Conservation (phyloP, 768 basidiomycete genomes). For the Obba rivulosa region DNA sequence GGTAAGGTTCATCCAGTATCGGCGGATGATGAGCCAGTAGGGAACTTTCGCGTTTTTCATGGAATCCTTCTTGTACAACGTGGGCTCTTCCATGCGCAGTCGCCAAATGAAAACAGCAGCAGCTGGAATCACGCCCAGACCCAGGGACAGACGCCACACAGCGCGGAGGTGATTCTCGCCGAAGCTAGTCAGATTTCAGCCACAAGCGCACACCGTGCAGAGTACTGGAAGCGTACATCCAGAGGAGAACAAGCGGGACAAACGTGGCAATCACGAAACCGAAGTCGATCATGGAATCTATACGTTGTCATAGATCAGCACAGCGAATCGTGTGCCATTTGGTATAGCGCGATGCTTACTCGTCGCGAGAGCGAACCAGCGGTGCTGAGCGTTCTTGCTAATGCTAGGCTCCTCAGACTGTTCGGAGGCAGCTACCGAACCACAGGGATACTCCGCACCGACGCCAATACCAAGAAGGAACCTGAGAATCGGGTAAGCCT, state of each 20-base stretch:
- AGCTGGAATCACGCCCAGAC: conserved; percentile 80
- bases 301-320: conserved; percentile 3
- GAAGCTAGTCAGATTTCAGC: conserved; percentile 39
- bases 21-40: conserved; percentile 67
- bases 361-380: conserved; percentile 85
- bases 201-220: too few species aligned
- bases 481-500: conserved; percentile 29
- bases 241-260: conserved; percentile 79
- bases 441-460: conserved; percentile 88
- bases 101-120: conserved; percentile 83
- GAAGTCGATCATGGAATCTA: conserved; percentile 82
- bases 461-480: conserved; percentile 88
- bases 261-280: conserved; percentile 79
- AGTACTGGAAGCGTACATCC: conserved; percentile 57
- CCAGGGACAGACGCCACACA: conserved; percentile 84
- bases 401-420: conserved; percentile 83
- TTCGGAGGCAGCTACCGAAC: conserved; percentile 84
- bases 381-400: conserved; percentile 73
- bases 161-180: conserved; percentile 75
- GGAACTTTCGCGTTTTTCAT: conserved; percentile 76
- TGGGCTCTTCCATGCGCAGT: conserved; percentile 76
- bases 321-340: background rate
- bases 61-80: conserved; percentile 65
- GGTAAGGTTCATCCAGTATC: conserved; percentile 72
- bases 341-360: conserved; percentile 44